A percentile compares a stretch with the other conserved stretches of the same genome.
phyloP scores from a whole-genome alignment of 768 basidiomycete species.

The Pisolithus orientalis region DNA sequence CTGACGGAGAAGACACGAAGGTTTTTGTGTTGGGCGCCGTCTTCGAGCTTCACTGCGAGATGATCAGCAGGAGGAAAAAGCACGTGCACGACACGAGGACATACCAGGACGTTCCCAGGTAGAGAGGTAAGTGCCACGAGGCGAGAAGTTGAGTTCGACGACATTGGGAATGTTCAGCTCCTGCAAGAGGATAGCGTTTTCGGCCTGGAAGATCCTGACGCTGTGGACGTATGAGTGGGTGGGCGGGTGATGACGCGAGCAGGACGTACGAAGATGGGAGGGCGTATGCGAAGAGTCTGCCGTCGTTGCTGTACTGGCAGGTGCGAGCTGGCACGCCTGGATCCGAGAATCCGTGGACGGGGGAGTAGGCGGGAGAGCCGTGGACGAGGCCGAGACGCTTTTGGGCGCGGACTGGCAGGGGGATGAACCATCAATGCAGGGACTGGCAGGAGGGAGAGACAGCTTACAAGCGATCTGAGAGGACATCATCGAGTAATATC shows the following conservation, averaged over 20 bases:
- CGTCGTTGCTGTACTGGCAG: conserved; percentile 80
- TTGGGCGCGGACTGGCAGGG: conserved; percentile 77
- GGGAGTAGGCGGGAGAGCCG: conserved; percentile 69
- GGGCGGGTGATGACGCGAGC: conserved; percentile 6
- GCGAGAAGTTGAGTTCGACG: conserved; percentile 87
- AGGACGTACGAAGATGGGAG: conserved; percentile 62
- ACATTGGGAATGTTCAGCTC: conserved; percentile 71
- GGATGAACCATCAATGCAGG: background rate
- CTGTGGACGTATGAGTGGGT: conserved; percentile 32
- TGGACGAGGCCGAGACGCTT: conserved; percentile 85
- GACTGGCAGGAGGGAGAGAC: conserved; percentile 4
- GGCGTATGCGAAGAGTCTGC: conserved; percentile 81
- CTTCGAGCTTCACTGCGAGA: conserved; percentile 70
- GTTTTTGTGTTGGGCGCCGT: conserved; percentile 90
- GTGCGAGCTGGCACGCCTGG: conserved; percentile 72
- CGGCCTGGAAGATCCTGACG: conserved; percentile 71
- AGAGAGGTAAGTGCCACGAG: conserved; percentile 86
- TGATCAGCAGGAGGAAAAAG: conserved; percentile 3
- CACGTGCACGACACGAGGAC: conserved; percentile 23
- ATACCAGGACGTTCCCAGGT: conserved; percentile 89
- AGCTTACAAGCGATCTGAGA: conserved; percentile 71
- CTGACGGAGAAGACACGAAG: conserved; percentile 83
- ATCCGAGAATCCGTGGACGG: conserved; percentile 53
- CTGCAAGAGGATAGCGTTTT: conserved; percentile 64
- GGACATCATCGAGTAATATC: conserved; percentile 47